phyloP scores from a whole-genome alignment of 1,284 basidiomycete genomes.

The Spongiforma sp. region DNA sequence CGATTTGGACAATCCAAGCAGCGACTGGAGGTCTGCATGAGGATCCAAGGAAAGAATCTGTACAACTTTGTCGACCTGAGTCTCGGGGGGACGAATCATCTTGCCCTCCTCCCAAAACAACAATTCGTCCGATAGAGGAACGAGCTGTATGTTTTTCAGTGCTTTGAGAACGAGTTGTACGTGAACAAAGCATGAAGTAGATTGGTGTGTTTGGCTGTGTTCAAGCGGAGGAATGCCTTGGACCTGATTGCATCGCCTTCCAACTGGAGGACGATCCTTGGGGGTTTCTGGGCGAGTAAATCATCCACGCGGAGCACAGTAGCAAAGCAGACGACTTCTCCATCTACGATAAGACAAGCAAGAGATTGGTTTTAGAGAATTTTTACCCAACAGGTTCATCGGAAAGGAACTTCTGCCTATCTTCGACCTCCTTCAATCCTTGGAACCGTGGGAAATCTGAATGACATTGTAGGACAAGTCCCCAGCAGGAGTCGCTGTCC shows the following conservation, averaged over 20 bases:
- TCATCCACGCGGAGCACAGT: conserved; percentile 59
- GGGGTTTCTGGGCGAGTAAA: conserved; percentile 50
- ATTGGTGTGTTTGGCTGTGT: conserved; percentile 41
- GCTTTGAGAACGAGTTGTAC: conserved; percentile 61
- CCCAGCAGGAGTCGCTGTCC: conserved; percentile 51
- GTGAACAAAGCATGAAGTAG: conserved; percentile 65
- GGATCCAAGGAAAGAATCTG: conserved; percentile 41
- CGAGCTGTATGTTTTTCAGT: conserved; percentile 48
- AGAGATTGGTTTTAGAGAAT: conserved; percentile 58
- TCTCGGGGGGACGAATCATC: conserved; percentile 2
- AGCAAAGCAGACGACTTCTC: conserved; percentile 55
- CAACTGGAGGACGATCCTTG: conserved; percentile 57
- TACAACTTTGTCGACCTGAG: conserved; percentile 21
- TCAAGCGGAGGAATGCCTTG: conserved; percentile 48
- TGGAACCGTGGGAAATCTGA: conserved; percentile 50
- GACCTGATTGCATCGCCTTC: conserved; percentile 46
- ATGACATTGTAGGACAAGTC: conserved; percentile 47
- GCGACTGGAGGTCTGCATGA: conserved; percentile 42
- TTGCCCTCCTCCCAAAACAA: conserved; percentile 49
- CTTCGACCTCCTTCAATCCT: conserved; percentile 27
- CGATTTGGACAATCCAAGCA: conserved; percentile 41
- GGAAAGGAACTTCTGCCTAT: conserved; percentile 44
- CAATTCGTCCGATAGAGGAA: conserved; percentile 57
- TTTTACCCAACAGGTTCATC: conserved; percentile 44
- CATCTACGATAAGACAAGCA: conserved; percentile 55